Evolutionary conservation across 2,329 filamentous ascomycete species (phyloP).

Genomic region (Phymatotrichopsis omnivora): DNA sequence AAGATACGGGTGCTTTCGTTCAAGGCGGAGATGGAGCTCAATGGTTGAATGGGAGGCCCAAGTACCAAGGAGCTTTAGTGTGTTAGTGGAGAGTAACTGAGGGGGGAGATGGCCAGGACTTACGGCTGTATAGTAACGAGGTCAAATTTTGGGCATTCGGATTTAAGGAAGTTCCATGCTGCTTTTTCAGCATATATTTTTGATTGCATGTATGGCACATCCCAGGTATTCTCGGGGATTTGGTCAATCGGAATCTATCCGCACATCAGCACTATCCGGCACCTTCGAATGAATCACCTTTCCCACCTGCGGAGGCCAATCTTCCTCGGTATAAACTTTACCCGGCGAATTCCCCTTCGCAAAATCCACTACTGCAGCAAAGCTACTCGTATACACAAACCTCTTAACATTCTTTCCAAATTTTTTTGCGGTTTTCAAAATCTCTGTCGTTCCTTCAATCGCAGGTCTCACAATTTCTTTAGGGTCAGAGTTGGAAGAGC

Average conservation of each 20-base stretch:
- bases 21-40: not conserved
- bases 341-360: not conserved
- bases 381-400: not conserved
- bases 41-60: not conserved
- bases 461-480: not conserved
- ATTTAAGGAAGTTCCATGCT: slow-evolving; percentile 1
- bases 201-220: not conserved
- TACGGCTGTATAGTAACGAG: slow-evolving; percentile 1
- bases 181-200: slow-evolving; percentile 6
- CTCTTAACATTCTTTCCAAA: not conserved
- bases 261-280: too few species aligned
- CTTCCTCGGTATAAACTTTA: slow-evolving; percentile 4
- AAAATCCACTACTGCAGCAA: not conserved
- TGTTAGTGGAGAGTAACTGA: too few species aligned
- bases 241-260: too few species aligned
- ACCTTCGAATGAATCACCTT: too few species aligned
- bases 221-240: not conserved
- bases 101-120: not conserved
- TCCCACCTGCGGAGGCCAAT: slow-evolving; percentile 9
- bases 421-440: not conserved
- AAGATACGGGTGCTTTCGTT: not conserved
- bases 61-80: not conserved
- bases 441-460: not conserved
- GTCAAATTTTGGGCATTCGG: not conserved
- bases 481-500: not conserved